Evolutionary conservation across 768 basidiomycete species (phyloP), one percentile per base, ranked within the genome.

Genomic region (Tulasnella sp.): DNA sequence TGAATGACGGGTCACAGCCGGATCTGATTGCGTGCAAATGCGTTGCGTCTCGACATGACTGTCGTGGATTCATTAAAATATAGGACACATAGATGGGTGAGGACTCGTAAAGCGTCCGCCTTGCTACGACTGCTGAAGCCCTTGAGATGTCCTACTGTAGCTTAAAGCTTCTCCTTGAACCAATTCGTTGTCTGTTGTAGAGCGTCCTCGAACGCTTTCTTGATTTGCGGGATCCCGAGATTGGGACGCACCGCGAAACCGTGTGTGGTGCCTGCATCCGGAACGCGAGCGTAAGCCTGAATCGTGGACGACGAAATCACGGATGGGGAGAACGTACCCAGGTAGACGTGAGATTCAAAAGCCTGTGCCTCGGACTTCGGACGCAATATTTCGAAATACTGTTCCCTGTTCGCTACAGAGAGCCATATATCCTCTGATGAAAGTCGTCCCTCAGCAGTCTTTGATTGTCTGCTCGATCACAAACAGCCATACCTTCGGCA

Each of bases 231-330:
- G 16, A 82, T 78, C 6, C 73, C 75, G 42, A 85, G 77, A 71
- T 84, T 82, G 2, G 84, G 85, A 14, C 85, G 80, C 34, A 79
- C 78, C 2, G 84, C 84, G 26, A 86, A 86, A 32, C 86, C 83
- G 70, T 85, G 86, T 9, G 75, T 77, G 12, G 82, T 86, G 74
- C 82, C 84, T 85, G 64, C 42, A 14, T 44, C 71, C 19, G 77
- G 59, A 71, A 70, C 65, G 69, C 32, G 26, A n/a, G n/a, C 2
- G n/a, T 62, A 7, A 62, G 71, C 72, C 42, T 17, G 62, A 40
- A 40, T 16, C 17, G 0, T 41, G 26, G 65, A 22, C 32, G 69
- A 42, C 52, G 35, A 32, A 17, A 8, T 12, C 22, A 37, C 26
- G 0, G 64, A 67, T 12, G 59, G 72, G 32, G 17, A 8, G 29